Base-by-base conservation (phyloP, 2,329 filamentous ascomycete species). In the Xylaria sp. region DNA sequence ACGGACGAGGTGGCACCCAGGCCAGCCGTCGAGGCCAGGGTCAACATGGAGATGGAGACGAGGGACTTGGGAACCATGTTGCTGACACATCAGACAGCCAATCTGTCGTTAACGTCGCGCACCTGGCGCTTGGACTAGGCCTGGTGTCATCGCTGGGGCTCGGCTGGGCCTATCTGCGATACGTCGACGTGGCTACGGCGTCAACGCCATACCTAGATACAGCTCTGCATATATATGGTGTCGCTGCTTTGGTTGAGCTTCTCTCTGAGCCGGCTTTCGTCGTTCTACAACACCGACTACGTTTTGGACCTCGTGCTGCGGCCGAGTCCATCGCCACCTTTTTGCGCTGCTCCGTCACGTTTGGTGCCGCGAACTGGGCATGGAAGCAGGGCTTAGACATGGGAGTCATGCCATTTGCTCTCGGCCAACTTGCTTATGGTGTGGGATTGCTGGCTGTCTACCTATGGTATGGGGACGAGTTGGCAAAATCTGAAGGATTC, bases 201-300 rank as follows among this genome's bases (percentile, higher is more conserved):
- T 80, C 86, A 18, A 91, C 90, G 0, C 89, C 92, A 0, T 91
- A 90, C 74, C 89, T 97, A 68, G 76, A 78, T 32, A 74, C 80
- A 3, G 83, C 87, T 0, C 79, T 91, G 16, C 81, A 82, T 66
- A 74, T 90, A 1, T 91, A 90, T 77, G 87, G 83, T 21, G 5
- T 85, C 4, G 86, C 89, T 0, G 83, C 88, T 40, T 75, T 90
- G 64, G 76, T 97, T 3, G 96, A 99, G 81, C 86, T 99, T 16
- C 80, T 93, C 1, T 90, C 92, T 0, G 96, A 99, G 81, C 96
- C 96, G 0, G 92, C 91, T 62, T 99, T 98, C 79, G 92, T 94
- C 1, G 88, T 97, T 40, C 90, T 95, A 71, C 94, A 98, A 80
- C 91, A 93, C 71, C 89, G 91, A 58, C 87, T 97, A 73, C 86